Evolutionary conservation across 768 basidiomycete genomes (phyloP).

Genomic region (Amanita polypyramis): DNA sequence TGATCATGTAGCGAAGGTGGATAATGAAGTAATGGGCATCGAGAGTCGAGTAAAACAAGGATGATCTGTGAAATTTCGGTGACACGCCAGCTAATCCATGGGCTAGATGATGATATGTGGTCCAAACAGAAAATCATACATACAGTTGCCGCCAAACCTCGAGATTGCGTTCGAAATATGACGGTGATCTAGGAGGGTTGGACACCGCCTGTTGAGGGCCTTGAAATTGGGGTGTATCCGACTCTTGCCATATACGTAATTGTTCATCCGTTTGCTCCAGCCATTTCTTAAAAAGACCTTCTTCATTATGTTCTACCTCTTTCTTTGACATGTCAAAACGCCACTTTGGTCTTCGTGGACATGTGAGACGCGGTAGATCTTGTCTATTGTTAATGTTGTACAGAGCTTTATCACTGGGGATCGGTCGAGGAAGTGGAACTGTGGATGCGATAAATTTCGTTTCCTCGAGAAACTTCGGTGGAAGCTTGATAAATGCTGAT

Average conservation of each 20-base stretch:
- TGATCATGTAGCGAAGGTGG: constrained; percentile 68
- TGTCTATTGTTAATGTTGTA: constrained; percentile 19
- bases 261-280: constrained; percentile 49
- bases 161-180: constrained; percentile 82
- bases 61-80: constrained; percentile 86
- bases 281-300: constrained; percentile 77
- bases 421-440: constrained; percentile 45
- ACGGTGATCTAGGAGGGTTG: constrained; percentile 51
- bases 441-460: constrained; percentile 47
- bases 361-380: constrained; percentile 21
- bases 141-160: constrained; percentile 94
- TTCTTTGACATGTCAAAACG: constrained; percentile 76
- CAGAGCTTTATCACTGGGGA: constrained; percentile 29
- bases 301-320: constrained; percentile 87
- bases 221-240: constrained; percentile 8
- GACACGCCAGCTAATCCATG: constrained; percentile 69
- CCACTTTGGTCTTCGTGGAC: constrained; percentile 80
- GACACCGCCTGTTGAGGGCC: constrained; percentile 6
- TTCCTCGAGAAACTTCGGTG: constrained; percentile 47
- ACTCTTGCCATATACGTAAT: constrained; percentile 40
- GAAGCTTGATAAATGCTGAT: constrained; percentile 59
- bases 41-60: constrained; percentile 79
- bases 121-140: constrained; percentile 17
- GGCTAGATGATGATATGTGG: constrained; percentile 8
- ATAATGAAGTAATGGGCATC: constrained; percentile 81